These are phyloP conservation scores for Cladorrhinum sp. DNA, from an alignment of 2,329 filamentous ascomycete species.

Conservation along the genomic window DNA sequence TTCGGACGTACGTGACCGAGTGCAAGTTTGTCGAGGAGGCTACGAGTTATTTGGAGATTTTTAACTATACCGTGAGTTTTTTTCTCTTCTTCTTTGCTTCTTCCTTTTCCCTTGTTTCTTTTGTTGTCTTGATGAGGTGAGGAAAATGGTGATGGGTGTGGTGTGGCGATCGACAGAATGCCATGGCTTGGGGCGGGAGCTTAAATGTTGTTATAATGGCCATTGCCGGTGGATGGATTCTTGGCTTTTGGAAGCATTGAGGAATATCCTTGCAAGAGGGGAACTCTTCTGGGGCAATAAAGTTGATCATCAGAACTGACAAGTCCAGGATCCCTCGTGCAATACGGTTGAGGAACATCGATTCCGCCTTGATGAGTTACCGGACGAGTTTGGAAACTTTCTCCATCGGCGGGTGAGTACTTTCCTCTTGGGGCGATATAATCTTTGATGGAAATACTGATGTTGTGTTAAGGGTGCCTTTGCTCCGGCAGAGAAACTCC, in stretches of 20 bases:
- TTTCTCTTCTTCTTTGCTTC: slow-evolving; percentile 6
- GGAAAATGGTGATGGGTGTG: too few species aligned
- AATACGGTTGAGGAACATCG: slow-evolving; percentile 51
- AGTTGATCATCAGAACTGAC: neutral
- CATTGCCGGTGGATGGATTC: neutral
- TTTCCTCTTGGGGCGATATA: neutral
- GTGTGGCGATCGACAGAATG: neutral
- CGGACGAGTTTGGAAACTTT: slow-evolving; percentile 59
- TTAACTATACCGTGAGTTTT: slow-evolving; percentile 55
- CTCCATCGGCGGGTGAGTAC: slow-evolving; percentile 46
- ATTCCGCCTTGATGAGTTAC: slow-evolving; percentile 51
- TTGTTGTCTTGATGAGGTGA: neutral
- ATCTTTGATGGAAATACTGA: neutral
- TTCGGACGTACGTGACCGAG: slow-evolving; percentile 45
- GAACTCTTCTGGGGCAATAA: slow-evolving; percentile 3
- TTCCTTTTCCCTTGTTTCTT: too few species aligned
- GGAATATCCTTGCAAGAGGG: neutral
- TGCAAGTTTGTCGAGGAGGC: slow-evolving; percentile 50
- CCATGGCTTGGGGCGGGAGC: neutral
- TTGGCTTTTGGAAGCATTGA: neutral
- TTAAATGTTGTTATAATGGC: neutral
- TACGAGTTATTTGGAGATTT: slow-evolving; percentile 56
- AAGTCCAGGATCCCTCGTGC: slow-evolving; percentile 45
- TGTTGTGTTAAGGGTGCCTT: slow-evolving; percentile 47
- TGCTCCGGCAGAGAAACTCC: slow-evolving; percentile 40